Evolutionary conservation across 805 yeast genomes (phyloP), one percentile per base, ranked within the genome.

Genomic region (Metschnikowia kunwiensis): DNA sequence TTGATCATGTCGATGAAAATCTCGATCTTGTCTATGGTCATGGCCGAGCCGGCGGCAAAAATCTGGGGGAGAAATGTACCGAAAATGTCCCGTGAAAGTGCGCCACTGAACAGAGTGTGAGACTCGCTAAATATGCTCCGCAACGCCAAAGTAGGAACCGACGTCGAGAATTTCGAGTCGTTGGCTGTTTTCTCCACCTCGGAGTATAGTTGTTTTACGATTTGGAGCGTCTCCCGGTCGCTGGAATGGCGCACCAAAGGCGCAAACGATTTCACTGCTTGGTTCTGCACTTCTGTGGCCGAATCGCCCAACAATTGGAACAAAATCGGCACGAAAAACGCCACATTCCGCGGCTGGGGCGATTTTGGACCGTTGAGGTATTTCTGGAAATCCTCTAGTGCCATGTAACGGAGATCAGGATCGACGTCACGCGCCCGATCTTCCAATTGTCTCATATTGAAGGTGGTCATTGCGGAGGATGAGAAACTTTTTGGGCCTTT

Each of bases 361-460:
- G 36, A 11, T 44, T 58, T 41, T 49, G 60, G 32, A 40, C 50
- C 44, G 24, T 36, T 43, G 15, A 74, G 50, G 30, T 61, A 51
- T 51, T 74, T 74, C 48, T 73, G 76, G 49, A 85, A 68, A 52
- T 86, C 95, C 48, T 75, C 82, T 37, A 86, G 63, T 2, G 89
- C 94, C 95, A 86, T 86, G 61, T 79, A 86, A 55, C 95, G 66
- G 47, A 83, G 63, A 54, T 86, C 95, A 3, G 93, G 83, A 50
- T 86, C 95, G 3, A 80, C 80, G 46, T 80, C 85, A 27, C 65
- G 65, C 10, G 80, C 75, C 46, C 70, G 68, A 25, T 70, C 73
- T 38, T 53, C 60, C 32, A 68, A 50, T 10, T 52, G 37, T 24
- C 52, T 50, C 35, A 62, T 43, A 37, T 58, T 63, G 47, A 58